These are phyloP conservation scores for Calamus simplicifolius DNA, from an alignment of 176 grass and related monocot species.

Conservation along the genomic window DNA sequence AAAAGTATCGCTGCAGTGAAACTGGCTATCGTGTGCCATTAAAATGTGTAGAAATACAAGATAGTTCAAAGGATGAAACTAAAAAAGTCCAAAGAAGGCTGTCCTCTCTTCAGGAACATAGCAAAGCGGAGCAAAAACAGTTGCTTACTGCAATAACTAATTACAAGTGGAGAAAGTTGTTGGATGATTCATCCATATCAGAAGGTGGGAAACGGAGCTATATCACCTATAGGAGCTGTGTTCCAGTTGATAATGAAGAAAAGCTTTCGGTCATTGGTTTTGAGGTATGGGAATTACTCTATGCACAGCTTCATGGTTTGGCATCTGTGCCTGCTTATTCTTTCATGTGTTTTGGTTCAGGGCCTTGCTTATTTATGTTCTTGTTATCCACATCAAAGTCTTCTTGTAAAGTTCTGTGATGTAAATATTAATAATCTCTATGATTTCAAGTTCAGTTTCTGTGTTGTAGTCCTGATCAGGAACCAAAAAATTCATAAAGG, in stretches of 20 bases:
- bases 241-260: constrained; percentile 61
- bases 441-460: too few species aligned
- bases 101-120: constrained; percentile 8
- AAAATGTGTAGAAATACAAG: constrained; percentile 57
- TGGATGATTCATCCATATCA: constrained; percentile 40
- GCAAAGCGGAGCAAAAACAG: neutral
- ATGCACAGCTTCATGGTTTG: too few species aligned
- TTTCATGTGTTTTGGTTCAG: too few species aligned
- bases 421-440: too few species aligned
- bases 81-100: constrained; percentile 36
- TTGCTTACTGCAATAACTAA: constrained; percentile 9
- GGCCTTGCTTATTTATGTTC: too few species aligned
- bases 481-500: too few species aligned
- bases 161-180: constrained; percentile 44
- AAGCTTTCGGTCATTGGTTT: constrained; percentile 82
- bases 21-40: constrained; percentile 83
- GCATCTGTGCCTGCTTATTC: too few species aligned
- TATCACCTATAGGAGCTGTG: constrained; percentile 83
- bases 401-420: too few species aligned
- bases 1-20: constrained; percentile 89
- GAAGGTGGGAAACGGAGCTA: constrained; percentile 37
- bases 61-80: constrained; percentile 35
- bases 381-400: too few species aligned
- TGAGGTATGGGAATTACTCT: constrained; percentile 42
- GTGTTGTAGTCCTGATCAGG: too few species aligned